Evolutionary conservation across 176 grass and related monocot genomes (phyloP), one percentile per base, ranked within the genome.

Genomic region (Oropetium thomaeum): DNA sequence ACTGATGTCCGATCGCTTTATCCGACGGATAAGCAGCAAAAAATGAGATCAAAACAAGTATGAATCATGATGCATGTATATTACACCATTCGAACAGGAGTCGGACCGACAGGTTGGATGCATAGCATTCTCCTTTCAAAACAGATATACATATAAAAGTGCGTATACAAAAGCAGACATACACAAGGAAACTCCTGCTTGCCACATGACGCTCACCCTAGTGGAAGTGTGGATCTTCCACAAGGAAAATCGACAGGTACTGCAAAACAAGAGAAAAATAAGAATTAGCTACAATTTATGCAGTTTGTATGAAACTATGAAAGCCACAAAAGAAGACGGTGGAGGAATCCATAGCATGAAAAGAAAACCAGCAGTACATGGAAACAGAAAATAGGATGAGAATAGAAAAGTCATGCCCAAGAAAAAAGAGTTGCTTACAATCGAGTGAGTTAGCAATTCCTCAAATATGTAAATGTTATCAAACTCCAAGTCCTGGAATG

Each of bases 381-480:
- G n/a, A n/a, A n/a, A n/a, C 20, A 14, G 78, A 58, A 27, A 22
- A 41, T 40, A 16, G 61, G 40, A 12, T 62, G 63, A 47, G 20
- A 62, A 69, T 7, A 42, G 15, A 80, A 20, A n/a, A 52, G 25
- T 53, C 32, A 7, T 29, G 77, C 62, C 61, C 20, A 48, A 69
- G 61, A 39, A 80, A 41, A 58, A n/a, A n/a, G 31, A 15, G 45
- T 30, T 69, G 83, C 85, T 88, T 96, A 96, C 92, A 89, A 96
- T 96, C 0, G 93, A 89, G 81, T 96, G 93, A 26, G 93, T 87
- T 58, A 96, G 65, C 66, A 96, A 78, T 81, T 96, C 93, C 17
- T 89, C 93, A 70, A 96, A 96, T 61, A 92, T 96, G 73, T 96
- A 96, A 65, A 96, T 96, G 61, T 96, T 96, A 57, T 92, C 89